Base-by-base conservation (phyloP, 2,329 filamentous ascomycete species). In the Grosmannia serpens region DNA sequence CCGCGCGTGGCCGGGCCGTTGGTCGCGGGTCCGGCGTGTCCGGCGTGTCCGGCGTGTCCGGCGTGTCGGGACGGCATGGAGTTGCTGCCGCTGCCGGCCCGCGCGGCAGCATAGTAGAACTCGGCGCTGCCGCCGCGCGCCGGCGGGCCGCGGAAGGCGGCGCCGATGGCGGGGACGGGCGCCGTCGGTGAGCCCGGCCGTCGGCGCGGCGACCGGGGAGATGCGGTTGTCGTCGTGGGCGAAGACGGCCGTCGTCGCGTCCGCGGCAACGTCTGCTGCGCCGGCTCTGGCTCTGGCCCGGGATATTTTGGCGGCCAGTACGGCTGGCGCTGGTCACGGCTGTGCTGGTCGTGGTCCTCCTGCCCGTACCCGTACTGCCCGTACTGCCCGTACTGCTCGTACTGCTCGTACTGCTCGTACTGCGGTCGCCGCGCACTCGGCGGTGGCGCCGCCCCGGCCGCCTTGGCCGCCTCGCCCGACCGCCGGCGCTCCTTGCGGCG, bases 401-500 rank as follows among this genome's bases (percentile, higher is more conserved):
- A 9, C 4, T 46, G 26, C 2, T 4, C 27, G 1, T 26, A 35
- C 20, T 44, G 49, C 3, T 29, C 49, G 31, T 56, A 44, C 33
- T 29, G 24, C 13, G 64, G 59, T 52, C 61, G 20, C 53, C 46
- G 62, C 64, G 17, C 31, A 7, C 20, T 33, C 20, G 41, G 29
- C 7, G 63, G 64, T 55, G 64, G 62, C 46, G 73, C 73, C 70
- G 69, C 62, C 71, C 69, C 57, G 70, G 69, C 41, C 56, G 72
- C 70, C 67, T 71, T 73, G 10, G 64, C 65, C 47, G 65, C 64
- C 47, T 74, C 74, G 68, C 69, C 69, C 57, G 74, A 74, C 64
- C 72, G 69, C 60, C 72, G 70, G 52, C 71, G 70, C 57, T 73
- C 70, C 66, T 72, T 73, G 70, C 59, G 61, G 22, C 60, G 57